Percentiles rank a stretch among this genome's conserved stretches.
Conservation (phyloP, 192 early-diverging fungal species). For the Entrophospora sp. region DNA sequence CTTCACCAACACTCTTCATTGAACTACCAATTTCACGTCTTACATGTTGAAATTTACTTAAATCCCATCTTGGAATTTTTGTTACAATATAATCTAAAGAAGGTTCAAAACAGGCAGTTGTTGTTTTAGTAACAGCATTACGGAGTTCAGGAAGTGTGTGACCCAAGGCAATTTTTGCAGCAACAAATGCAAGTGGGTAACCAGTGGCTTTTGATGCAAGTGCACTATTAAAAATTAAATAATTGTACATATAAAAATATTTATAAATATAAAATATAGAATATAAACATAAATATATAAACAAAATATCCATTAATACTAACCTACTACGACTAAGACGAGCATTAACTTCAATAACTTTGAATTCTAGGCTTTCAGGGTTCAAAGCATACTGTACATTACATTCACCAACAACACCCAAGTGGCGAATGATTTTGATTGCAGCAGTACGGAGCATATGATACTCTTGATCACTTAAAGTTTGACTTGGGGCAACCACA, state of each 20-base stretch:
- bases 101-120: slow-evolving; percentile 96
- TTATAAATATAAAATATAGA: not conserved
- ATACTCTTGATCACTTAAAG: slow-evolving; percentile 95
- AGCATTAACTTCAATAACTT: slow-evolving; percentile 98
- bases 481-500: slow-evolving; percentile 96
- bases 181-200: slow-evolving; percentile 96
- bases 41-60: slow-evolving; percentile 94
- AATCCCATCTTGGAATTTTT: slow-evolving; percentile 86
- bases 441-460: slow-evolving; percentile 96
- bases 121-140: slow-evolving; percentile 92
- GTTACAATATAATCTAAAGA: slow-evolving; percentile 85
- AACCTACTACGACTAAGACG: slow-evolving; percentile 65
- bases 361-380: slow-evolving; percentile 89
- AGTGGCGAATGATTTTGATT: slow-evolving; percentile 91
- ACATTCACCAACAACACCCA: slow-evolving; percentile 99
- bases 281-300: not conserved
- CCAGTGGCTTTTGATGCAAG: slow-evolving; percentile 97
- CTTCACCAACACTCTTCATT: slow-evolving; percentile 98
- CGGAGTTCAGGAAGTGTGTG: slow-evolving; percentile 88
- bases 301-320: not conserved
- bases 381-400: slow-evolving; percentile 99
- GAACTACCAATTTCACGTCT: slow-evolving; percentile 79
- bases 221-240: slow-evolving; percentile 55
- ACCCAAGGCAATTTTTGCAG: slow-evolving; percentile 92
- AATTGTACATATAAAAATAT: not conserved